phyloP scores from a whole-genome alignment of 2,329 filamentous ascomycete genomes.

The Fusarium hainanense region DNA sequence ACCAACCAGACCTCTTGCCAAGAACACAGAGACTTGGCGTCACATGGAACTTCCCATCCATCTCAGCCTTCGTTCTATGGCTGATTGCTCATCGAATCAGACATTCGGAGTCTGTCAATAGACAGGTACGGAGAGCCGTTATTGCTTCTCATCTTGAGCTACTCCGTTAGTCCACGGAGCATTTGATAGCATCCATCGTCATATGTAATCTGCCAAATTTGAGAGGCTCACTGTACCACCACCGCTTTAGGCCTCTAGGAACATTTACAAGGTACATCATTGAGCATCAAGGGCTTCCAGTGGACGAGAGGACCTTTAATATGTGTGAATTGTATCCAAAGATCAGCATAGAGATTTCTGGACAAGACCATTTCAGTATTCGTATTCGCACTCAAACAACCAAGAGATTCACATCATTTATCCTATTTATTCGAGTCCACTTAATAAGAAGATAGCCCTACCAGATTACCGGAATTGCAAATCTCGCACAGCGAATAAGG shows the following conservation, averaged over 20 bases:
- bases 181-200: not conserved
- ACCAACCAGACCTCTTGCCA: conserved; percentile 25
- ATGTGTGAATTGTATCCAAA: too few relatives aligned
- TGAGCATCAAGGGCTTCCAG: too few relatives aligned
- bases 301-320: too few relatives aligned
- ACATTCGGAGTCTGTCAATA: not conserved
- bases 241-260: too few relatives aligned
- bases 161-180: not conserved
- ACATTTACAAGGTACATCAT: too few relatives aligned
- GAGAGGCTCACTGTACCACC: not conserved
- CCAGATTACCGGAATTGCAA: conserved; percentile 12
- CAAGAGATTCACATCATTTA: not conserved
- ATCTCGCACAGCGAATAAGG: not conserved
- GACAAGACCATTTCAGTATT: conserved; percentile 14
- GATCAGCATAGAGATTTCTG: too few relatives aligned
- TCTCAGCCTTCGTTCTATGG: not conserved
- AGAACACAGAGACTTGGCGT: conserved; percentile 10
- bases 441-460: not conserved
- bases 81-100: not conserved
- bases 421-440: not conserved
- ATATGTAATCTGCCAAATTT: not conserved
- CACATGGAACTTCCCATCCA: conserved; percentile 14
- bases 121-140: not conserved
- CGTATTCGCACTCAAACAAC: conserved; percentile 27
- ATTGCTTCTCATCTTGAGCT: not conserved